phyloP scores from a whole-genome alignment of 129 eudicot species.

The Erigeron canadensis region DNA sequence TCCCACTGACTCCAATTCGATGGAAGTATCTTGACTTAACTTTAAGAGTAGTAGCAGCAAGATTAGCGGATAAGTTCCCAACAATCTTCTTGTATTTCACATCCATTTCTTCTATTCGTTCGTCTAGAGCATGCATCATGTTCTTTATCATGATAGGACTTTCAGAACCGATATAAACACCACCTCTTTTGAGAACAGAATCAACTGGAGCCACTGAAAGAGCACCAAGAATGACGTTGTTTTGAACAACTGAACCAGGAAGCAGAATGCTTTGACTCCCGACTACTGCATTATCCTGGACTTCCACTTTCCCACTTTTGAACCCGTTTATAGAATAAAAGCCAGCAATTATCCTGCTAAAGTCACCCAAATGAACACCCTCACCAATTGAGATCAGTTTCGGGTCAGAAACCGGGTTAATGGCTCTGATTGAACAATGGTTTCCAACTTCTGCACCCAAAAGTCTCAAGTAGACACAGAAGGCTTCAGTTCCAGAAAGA shows the following conservation, averaged over 20 bases:
- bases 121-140: slow-evolving; percentile 63
- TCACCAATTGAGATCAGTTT: slow-evolving; percentile 49
- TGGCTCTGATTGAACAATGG: slow-evolving; percentile 78
- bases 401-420: slow-evolving; percentile 75
- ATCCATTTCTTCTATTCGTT: slow-evolving; percentile 84
- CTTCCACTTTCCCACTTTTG: slow-evolving; percentile 51
- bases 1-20: slow-evolving; percentile 76
- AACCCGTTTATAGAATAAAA: slow-evolving; percentile 54
- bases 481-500: slow-evolving; percentile 86
- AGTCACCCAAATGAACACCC: slow-evolving; percentile 85
- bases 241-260: slow-evolving; percentile 67
- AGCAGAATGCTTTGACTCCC: slow-evolving; percentile 81
- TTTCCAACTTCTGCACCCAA: slow-evolving; percentile 76
- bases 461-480: slow-evolving; percentile 61
- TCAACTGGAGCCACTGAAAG: slow-evolving; percentile 74
- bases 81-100: slow-evolving; percentile 70
- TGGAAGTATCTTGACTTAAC: slow-evolving; percentile 83
- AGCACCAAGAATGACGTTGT: slow-evolving; percentile 75
- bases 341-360: slow-evolving; percentile 62
- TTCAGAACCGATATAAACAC: slow-evolving; percentile 75
- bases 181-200: slow-evolving; percentile 66
- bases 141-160: slow-evolving; percentile 80
- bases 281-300: slow-evolving; percentile 58
- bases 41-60: slow-evolving; percentile 80
- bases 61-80: slow-evolving; percentile 78